phyloP scores from a whole-genome alignment of 352 stramenopile genomes.

The Globisporangium cederbergense region DNA sequence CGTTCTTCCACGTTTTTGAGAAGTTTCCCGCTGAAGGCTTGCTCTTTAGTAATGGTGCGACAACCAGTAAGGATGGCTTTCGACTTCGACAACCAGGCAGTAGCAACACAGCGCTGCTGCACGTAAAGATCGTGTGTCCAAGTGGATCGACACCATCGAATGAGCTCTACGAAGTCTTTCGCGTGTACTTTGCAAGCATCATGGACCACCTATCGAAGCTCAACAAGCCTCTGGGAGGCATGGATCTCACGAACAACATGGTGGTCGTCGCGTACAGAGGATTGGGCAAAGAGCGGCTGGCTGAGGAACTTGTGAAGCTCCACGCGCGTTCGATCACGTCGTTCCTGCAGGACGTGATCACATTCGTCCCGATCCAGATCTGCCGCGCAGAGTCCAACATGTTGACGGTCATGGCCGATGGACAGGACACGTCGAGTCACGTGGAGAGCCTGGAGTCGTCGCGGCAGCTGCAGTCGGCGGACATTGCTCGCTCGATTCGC shows the following conservation, averaged over 20 bases:
- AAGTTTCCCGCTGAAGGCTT: constrained; percentile 45
- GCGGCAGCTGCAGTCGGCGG: constrained; percentile 18
- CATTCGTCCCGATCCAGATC: constrained; percentile 72
- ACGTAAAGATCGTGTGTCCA: constrained; percentile 24
- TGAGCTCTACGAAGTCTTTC: neutral
- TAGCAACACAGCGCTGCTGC: constrained; percentile 9
- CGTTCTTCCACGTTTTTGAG: constrained; percentile 48
- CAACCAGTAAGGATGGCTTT: neutral
- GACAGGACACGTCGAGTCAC: constrained; percentile 25
- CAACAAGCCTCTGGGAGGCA: constrained; percentile 49
- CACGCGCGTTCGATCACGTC: constrained; percentile 14
- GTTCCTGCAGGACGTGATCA: constrained; percentile 45
- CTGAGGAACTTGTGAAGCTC: constrained; percentile 17
- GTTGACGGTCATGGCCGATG: constrained; percentile 49
- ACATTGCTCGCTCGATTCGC: constrained; percentile 40
- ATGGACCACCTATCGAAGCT: constrained; percentile 51
- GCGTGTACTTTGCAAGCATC: constrained; percentile 28
- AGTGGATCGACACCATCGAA: neutral
- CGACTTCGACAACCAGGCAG: neutral
- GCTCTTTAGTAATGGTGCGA: neutral
- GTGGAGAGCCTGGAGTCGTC: constrained; percentile 22
- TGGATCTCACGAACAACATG: constrained; percentile 25
- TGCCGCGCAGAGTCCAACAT: constrained; percentile 63
- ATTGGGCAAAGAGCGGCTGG: constrained; percentile 2
- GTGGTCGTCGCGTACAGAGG: constrained; percentile 2